A percentile compares a stretch with the other conserved stretches of the same genome.
Conservation (phyloP, 2,329 filamentous ascomycete genomes). For the Fusarium pininemorale region DNA sequence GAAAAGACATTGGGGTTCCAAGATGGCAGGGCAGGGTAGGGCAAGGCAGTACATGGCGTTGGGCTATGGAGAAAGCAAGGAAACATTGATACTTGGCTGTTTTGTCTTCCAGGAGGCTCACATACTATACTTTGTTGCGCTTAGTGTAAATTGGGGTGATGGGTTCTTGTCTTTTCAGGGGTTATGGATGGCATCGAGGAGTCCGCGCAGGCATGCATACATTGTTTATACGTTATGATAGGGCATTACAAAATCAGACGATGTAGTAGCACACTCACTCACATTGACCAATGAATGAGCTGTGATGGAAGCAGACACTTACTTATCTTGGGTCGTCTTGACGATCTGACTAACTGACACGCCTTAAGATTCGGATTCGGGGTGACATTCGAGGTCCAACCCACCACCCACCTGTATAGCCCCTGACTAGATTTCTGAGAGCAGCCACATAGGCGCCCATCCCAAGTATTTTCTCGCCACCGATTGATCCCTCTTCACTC, state of each 20-base stretch:
- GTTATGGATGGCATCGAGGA: conserved; percentile 24
- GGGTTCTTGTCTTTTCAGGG: conserved; percentile 9
- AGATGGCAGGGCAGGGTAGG: conserved; percentile 1
- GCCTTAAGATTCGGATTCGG: conserved; percentile 60
- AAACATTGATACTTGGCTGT: conserved; percentile 14
- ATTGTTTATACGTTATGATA: conserved; percentile 33
- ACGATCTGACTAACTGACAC: conserved; percentile 9
- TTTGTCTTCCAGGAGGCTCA: background rate
- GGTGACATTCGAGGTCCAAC: conserved; percentile 69
- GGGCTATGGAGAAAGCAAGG: conserved; percentile 30
- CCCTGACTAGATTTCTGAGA: conserved; percentile 54
- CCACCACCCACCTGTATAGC: conserved; percentile 69
- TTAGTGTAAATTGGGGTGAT: conserved; percentile 12
- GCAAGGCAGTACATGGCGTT: conserved; percentile 37
- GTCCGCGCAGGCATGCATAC: conserved; percentile 24
- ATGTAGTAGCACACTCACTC: conserved; percentile 7
- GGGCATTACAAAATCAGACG: conserved; percentile 21
- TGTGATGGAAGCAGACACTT: background rate
- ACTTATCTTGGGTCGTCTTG: background rate
- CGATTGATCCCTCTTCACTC: conserved; percentile 13
- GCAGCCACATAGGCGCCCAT: conserved; percentile 52
- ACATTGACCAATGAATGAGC: background rate
- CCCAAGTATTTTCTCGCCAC: conserved; percentile 52
- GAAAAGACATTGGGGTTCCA: conserved; percentile 23
- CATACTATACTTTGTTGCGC: conserved; percentile 16